Percentiles rank a stretch among this genome's conserved stretches.
phyloP scores from a whole-genome alignment of 495 filamentous ascomycete genomes.

The Polyplosphaeria fusca region DNA sequence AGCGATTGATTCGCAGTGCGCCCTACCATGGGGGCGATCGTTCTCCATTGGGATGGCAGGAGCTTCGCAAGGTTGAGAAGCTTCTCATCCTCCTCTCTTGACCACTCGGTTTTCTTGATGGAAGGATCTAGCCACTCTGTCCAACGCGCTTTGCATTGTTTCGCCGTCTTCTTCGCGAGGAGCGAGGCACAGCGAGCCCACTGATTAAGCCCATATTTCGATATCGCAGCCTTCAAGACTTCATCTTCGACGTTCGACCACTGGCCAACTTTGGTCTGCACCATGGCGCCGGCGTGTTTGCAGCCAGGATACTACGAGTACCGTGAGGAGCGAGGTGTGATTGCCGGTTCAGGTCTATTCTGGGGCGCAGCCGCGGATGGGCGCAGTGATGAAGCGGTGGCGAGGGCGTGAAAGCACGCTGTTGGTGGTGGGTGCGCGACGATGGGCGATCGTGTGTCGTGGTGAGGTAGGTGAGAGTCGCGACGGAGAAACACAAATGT shows the following conservation, averaged over 20 bases:
- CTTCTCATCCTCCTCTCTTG: slow-evolving; percentile 97
- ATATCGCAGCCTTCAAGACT: slow-evolving; percentile 80
- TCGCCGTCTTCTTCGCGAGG: slow-evolving; percentile 93
- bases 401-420: no score
- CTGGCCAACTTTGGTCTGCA: slow-evolving; percentile 96
- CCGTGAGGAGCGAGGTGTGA: no score
- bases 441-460: no score
- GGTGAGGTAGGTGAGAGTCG: no score
- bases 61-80: slow-evolving; percentile 92
- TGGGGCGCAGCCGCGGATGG: no score
- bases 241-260: slow-evolving; percentile 90
- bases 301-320: no score
- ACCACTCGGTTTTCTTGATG: slow-evolving; percentile 98
- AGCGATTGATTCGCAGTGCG: slow-evolving; percentile 94
- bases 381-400: no score
- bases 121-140: slow-evolving; percentile 96
- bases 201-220: slow-evolving; percentile 67
- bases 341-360: no score
- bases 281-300: slow-evolving; percentile 66
- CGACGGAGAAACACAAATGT: no score
- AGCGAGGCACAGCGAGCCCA: slow-evolving; percentile 98
- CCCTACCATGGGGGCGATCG: slow-evolving; percentile 84
- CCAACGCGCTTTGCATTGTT: slow-evolving; percentile 99
- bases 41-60: slow-evolving; percentile 99
- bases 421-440: no score